Evolutionary conservation across 2,329 filamentous ascomycete genomes (phyloP).

Genomic region (Aspergillus eucalypticola): DNA sequence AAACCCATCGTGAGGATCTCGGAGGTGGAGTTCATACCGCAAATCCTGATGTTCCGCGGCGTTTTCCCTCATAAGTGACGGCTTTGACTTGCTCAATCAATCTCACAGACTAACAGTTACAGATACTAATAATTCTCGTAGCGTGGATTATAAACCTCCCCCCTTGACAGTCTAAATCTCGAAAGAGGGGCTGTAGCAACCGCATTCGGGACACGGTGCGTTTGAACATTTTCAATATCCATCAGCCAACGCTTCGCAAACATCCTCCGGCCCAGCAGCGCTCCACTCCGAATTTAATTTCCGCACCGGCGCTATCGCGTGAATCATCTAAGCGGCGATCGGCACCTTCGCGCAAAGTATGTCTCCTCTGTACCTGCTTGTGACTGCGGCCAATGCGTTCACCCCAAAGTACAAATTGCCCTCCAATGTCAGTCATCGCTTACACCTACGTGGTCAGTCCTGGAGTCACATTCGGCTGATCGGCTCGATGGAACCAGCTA

Average conservation of each 20-base stretch:
- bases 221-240: not conserved
- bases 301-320: constrained; percentile 8
- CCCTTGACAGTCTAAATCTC: not conserved
- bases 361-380: not conserved
- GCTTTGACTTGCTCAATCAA: too few species aligned
- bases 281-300: not conserved
- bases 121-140: too few species aligned
- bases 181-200: not conserved
- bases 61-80: too few species aligned
- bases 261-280: not conserved
- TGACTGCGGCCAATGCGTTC: not conserved
- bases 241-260: not conserved
- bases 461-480: not conserved
- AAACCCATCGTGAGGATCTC: too few species aligned
- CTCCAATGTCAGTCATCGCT: not conserved
- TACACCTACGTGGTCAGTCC: not conserved
- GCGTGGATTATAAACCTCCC: too few species aligned
- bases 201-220: not conserved
- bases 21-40: too few species aligned
- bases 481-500: not conserved
- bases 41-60: too few species aligned
- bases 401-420: not conserved
- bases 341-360: not conserved
- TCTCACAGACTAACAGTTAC: too few species aligned
- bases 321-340: constrained; percentile 9